Conservation (phyloP, 148 eudicot species). For the Fallopia convolvulus region DNA sequence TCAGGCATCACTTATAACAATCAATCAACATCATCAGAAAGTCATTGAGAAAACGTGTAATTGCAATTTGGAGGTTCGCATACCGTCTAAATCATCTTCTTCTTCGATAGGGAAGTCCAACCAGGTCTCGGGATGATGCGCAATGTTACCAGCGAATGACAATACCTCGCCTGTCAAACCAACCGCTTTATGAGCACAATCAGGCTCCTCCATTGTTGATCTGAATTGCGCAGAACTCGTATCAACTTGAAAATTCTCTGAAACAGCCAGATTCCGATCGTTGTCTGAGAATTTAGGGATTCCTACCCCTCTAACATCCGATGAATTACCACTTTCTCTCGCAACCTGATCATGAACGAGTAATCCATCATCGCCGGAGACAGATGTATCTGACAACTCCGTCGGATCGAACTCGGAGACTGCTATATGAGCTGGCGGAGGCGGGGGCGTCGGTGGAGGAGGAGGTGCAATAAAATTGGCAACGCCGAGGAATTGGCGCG, state of each 20-base stretch:
- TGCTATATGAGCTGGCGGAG: slow-evolving; percentile 18
- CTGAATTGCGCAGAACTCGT: slow-evolving; percentile 4
- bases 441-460: slow-evolving; percentile 49
- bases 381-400: slow-evolving; percentile 16
- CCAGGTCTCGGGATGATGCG: slow-evolving; percentile 98
- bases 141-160: slow-evolving; percentile 78
- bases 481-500: slow-evolving; percentile 74
- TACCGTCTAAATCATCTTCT: slow-evolving; percentile 71
- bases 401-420: slow-evolving; percentile 12
- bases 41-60: background rate
- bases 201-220: slow-evolving; percentile 24
- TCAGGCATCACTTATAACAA: background rate
- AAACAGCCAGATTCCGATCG: slow-evolving; percentile 1
- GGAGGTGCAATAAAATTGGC: slow-evolving; percentile 82
- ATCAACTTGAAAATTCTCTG: background rate
- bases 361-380: slow-evolving; percentile 17
- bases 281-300: background rate
- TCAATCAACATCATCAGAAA: background rate
- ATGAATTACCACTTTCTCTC: background rate
- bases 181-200: slow-evolving; percentile 29
- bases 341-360: slow-evolving; percentile 9
- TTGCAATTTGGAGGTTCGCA: background rate
- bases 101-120: slow-evolving; percentile 73
- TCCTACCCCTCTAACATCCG: background rate
- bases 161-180: slow-evolving; percentile 82